Evolutionary conservation across 2,329 filamentous ascomycete species (phyloP).

Genomic region (Annulohypoxylon truncatum): DNA sequence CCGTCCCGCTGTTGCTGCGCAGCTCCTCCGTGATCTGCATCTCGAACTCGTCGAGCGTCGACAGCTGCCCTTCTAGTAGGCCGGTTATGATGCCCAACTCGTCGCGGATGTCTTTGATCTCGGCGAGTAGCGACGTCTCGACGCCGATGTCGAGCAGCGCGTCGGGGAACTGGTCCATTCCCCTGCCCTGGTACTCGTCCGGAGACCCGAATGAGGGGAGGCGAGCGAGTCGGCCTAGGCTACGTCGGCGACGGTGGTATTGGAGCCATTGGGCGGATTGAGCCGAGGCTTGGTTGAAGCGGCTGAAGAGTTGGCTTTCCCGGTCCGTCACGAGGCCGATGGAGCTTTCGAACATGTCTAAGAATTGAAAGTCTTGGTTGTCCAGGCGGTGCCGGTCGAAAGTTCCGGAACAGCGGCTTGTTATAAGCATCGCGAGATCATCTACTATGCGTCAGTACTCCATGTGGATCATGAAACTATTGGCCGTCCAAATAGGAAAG

Average conservation of each 20-base stretch:
- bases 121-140: slow-evolving; percentile 70
- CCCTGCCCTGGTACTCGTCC: slow-evolving; percentile 47
- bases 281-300: slow-evolving; percentile 69
- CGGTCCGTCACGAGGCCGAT: slow-evolving; percentile 66
- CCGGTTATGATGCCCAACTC: slow-evolving; percentile 72
- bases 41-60: slow-evolving; percentile 61
- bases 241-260: slow-evolving; percentile 48
- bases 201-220: slow-evolving; percentile 26
- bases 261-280: slow-evolving; percentile 66
- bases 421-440: slow-evolving; percentile 71
- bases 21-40: slow-evolving; percentile 54
- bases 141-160: slow-evolving; percentile 68
- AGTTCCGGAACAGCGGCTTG: slow-evolving; percentile 67
- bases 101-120: slow-evolving; percentile 75
- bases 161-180: slow-evolving; percentile 59
- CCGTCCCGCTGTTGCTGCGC: slow-evolving; percentile 31
- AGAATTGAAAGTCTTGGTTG: slow-evolving; percentile 71
- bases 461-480: not conserved
- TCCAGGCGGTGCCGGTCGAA: slow-evolving; percentile 69
- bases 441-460: slow-evolving; percentile 46
- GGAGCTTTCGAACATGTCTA: slow-evolving; percentile 75
- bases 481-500: not conserved
- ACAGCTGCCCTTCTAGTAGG: slow-evolving; percentile 62
- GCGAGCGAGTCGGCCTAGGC: slow-evolving; percentile 34
- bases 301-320: slow-evolving; percentile 68